Evolutionary conservation across 805 yeast genomes (phyloP).

Genomic region (Torulaspora gathmanii): DNA sequence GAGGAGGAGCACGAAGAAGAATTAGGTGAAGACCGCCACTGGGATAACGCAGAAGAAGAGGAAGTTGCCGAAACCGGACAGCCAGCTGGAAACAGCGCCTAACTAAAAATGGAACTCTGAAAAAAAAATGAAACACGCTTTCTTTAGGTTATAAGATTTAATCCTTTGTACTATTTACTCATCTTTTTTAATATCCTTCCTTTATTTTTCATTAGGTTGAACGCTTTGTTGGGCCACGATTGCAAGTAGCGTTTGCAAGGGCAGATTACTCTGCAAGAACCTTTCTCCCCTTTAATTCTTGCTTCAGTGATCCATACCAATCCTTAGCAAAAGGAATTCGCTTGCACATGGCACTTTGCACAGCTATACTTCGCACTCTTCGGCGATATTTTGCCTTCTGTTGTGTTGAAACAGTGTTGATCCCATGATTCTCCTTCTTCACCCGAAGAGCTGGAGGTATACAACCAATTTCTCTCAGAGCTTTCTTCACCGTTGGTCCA

Average conservation of each 20-base stretch:
- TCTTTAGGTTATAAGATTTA: background rate
- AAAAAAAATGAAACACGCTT: background rate
- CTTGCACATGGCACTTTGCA: conserved; percentile 29
- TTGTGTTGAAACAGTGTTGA: background rate
- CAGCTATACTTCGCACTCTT: conserved; percentile 22
- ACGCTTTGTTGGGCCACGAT: background rate
- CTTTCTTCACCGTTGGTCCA: conserved; percentile 12
- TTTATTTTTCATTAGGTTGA: background rate
- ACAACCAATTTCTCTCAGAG: conserved; percentile 25
- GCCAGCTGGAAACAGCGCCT: conserved; percentile 1
- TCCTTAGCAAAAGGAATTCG: conserved; percentile 34
- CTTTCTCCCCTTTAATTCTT: conserved; percentile 30
- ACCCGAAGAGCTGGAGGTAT: conserved; percentile 13
- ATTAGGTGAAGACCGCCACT: conserved; percentile 8
- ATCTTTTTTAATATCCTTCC: conserved; percentile 5
- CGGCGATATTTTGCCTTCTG: conserved; percentile 19
- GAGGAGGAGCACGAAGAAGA: conserved; percentile 44
- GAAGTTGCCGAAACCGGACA: conserved; percentile 26
- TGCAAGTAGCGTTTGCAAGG: background rate
- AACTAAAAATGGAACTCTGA: background rate
- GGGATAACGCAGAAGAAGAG: conserved; percentile 30
- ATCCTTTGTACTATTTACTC: conserved; percentile 10
- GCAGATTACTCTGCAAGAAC: conserved; percentile 2
- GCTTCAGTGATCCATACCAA: conserved; percentile 30
- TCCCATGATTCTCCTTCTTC: background rate